These are phyloP conservation scores for Bipolaris oryzae DNA, from an alignment of 2,329 filamentous ascomycete genomes.

Conservation along the genomic window DNA sequence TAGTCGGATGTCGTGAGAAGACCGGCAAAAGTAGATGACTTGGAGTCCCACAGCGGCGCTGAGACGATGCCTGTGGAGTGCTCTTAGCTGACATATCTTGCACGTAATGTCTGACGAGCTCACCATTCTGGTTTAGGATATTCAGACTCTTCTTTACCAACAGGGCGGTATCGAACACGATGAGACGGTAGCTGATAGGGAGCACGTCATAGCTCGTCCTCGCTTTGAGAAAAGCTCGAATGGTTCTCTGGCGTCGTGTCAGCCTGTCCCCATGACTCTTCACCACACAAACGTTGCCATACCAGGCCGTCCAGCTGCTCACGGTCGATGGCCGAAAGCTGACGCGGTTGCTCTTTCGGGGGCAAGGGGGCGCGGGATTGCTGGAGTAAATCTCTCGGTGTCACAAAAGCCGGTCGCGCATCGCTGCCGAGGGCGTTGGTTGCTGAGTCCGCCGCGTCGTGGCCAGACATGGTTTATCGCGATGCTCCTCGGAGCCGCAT, in stretches of 20 bases:
- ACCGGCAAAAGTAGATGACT: conserved; percentile 89
- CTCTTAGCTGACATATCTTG: conserved; percentile 18
- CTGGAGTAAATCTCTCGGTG: conserved; percentile 26
- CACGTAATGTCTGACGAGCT: conserved; percentile 14
- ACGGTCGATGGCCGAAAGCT: conserved; percentile 68
- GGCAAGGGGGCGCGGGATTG: conserved; percentile 32
- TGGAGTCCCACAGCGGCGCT: conserved; percentile 94
- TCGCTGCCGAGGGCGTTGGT: conserved; percentile 23
- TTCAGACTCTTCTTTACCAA: conserved; percentile 97
- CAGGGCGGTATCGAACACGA: conserved; percentile 92
- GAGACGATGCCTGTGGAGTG: conserved; percentile 82
- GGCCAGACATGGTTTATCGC: conserved; percentile 47
- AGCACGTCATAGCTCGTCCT: conserved; percentile 98
- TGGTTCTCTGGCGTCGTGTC: conserved; percentile 65
- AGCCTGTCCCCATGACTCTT: conserved; percentile 11
- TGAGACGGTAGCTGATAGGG: conserved; percentile 92
- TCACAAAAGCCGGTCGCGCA: conserved; percentile 32
- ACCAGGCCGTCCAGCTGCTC: conserved; percentile 82
- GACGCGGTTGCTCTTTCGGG: conserved; percentile 32
- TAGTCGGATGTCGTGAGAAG: conserved; percentile 95
- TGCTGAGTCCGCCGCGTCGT: conserved; percentile 40
- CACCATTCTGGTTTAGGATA: conserved; percentile 95
- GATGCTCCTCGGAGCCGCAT: conserved; percentile 47
- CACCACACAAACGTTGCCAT: conserved; percentile 44
- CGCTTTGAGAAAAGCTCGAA: conserved; percentile 94